Base-by-base conservation (phyloP, 768 basidiomycete genomes). In the Tremella fuciformis region DNA sequence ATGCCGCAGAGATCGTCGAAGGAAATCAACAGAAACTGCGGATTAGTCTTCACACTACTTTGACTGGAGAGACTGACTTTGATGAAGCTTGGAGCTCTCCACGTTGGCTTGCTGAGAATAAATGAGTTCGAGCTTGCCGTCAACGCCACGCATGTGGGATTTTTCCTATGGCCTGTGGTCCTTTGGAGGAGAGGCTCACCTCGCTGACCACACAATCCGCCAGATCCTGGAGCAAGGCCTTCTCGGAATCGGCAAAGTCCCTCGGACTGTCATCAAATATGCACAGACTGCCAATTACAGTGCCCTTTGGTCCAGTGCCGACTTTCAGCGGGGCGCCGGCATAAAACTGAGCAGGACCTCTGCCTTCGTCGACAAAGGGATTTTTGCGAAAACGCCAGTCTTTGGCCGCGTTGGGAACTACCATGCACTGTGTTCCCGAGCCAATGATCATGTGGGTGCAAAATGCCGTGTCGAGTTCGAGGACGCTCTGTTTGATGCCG, bases 1-100 rank as follows among this genome's bases (percentile, higher is more conserved):
- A 21, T 63, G 61, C 53, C 73, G 66, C 38, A 76, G 51, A 0
- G 72, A 72, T 9, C 70, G 67, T n/a, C 75, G 68, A 3, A 74
- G 59, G 55, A 76, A 76, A 25, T 76, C 69, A 19, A 76, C 75
- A 9, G 75, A 72, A 13, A 72, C 73, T 70, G 50, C n/a, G n/a
- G n/a, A 25, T n/a, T 13, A 22, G 60, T 41, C n/a, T n/a, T n/a
- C n/a, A n/a, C n/a, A n/a, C 47, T 53, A 41, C 39, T 11, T 13
- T 50, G 9, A 49, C 15, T 52, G 21, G 21, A 40, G 55, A 47
- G 21, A 65, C 65, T 53, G 25, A 70, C 69, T 73, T 62, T 76
- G 72, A 55, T 76, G 75, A 50, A 76, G 46, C 55, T 71, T 69
- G 19, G 71, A 66, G 47, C 59, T 62, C 13, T 67, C 60, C 25